These are phyloP conservation scores for Aegilops bicornis DNA, from an alignment of 176 grass and related monocot species.

Conservation along the genomic window DNA sequence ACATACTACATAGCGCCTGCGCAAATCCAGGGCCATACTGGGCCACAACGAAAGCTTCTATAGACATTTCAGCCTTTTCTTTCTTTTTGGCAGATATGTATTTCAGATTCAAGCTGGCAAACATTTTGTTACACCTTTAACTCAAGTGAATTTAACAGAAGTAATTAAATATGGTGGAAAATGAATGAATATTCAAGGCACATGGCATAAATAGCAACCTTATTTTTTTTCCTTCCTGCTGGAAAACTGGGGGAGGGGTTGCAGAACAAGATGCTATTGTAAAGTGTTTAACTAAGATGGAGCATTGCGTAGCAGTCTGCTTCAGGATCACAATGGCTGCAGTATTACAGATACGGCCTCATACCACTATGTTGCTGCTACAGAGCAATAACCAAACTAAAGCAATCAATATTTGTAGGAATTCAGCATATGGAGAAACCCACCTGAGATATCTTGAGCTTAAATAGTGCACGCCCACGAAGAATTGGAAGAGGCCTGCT, in stretches of 20 bases:
- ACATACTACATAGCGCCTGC: constrained; percentile 12
- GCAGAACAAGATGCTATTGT: neutral
- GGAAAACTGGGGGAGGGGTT: neutral
- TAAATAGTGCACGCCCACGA: constrained; percentile 67
- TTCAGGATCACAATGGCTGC: neutral
- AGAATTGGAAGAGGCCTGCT: constrained; percentile 73
- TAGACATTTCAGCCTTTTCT: constrained; percentile 1
- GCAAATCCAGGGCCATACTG: neutral
- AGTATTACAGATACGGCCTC: neutral
- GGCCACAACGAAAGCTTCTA: neutral
- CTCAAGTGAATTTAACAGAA: neutral
- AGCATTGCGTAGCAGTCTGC: neutral
- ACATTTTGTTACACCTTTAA: constrained; percentile 12
- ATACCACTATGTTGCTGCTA: neutral
- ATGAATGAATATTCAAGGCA: neutral
- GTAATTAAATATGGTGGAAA: too few species aligned
- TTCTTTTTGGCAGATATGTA: constrained; percentile 29
- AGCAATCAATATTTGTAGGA: neutral
- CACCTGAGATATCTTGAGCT: constrained; percentile 97
- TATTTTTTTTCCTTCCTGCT: neutral
- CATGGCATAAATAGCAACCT: neutral
- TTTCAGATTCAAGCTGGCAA: neutral
- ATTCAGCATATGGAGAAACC: constrained; percentile 21
- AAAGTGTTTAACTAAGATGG: constrained; percentile 5
- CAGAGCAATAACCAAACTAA: constrained; percentile 6